Conservation (phyloP, 345 rosid species). For the Lepidium sativum region DNA sequence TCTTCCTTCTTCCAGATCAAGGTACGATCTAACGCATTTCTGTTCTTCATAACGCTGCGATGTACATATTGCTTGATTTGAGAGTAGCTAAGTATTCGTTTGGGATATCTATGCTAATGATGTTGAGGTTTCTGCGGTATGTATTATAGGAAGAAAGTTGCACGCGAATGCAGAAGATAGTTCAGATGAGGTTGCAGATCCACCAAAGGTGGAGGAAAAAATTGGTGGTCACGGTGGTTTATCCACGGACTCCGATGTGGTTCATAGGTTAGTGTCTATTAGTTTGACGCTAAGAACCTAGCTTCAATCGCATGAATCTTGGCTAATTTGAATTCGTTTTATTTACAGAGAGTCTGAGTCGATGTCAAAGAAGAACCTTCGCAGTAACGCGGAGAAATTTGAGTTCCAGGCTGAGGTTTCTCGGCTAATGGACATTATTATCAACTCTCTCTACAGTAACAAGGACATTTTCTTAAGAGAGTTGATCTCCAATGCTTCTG, state of each 20-base stretch:
- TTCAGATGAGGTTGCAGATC: conserved; percentile 49
- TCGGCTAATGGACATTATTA: conserved; percentile 93
- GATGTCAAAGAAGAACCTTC: conserved; percentile 79
- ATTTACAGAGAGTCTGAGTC: conserved; percentile 78
- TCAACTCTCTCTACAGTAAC: conserved; percentile 97
- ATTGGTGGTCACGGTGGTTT: conserved; percentile 84
- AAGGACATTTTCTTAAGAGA: conserved; percentile 97
- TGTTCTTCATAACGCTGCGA: neutral
- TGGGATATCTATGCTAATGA: neutral
- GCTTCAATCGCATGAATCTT: neutral
- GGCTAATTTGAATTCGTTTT: neutral
- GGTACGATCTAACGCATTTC: conserved; percentile 36
- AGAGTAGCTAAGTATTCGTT: neutral
- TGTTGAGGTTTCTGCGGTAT: conserved; percentile 23
- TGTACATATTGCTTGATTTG: too few species aligned
- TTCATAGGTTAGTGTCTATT: conserved; percentile 46
- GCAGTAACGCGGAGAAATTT: conserved; percentile 79
- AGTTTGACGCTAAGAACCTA: neutral
- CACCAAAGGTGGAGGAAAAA: conserved; percentile 92
- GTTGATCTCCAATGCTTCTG: conserved; percentile 96
- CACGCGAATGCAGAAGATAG: conserved; percentile 77
- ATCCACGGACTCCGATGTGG: conserved; percentile 96
- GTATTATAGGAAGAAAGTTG: conserved; percentile 50
- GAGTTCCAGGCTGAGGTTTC: conserved; percentile 99
- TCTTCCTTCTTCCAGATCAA: conserved; percentile 76